Base-by-base conservation (phyloP, 208 protist species). In the Trypanosoma conorhini region DNA sequence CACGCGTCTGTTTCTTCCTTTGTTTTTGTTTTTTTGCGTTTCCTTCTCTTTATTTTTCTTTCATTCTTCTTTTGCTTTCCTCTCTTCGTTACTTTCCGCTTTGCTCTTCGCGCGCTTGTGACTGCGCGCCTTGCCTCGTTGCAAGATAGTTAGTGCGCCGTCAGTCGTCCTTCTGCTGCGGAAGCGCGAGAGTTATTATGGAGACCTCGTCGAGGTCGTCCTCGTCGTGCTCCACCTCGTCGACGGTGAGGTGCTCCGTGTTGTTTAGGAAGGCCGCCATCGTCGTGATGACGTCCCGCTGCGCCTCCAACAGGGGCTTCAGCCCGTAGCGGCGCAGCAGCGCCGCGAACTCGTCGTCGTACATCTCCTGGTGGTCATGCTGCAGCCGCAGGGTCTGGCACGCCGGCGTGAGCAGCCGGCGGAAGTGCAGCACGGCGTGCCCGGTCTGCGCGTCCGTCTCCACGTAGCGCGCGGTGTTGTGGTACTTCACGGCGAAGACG, bases 181-280 rank as follows among this genome's bases (percentile, higher is more conserved):
- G 81, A 5, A 91, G 74, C 3, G 74, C 82, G 24, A 92, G 85
- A 60, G 79, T 88, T 44, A 94, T 83, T 33, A 86, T 77, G 22
- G 89, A 94, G 0, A 86, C 81, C 21, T 61, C 65, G 60, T 94
- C 89, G 26, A 94, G 65, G 67, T 94, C 88, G 55, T 94, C 88
- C 30, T 92, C 88, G 28, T 92, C 86, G 62, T 94, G 85, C 61
- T 89, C 83, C 48, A 94, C 86, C 70, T 91, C 88, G 42, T 89
- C 80, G 0, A 81, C 84, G 0, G 79, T 88, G 59, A 90, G 82
- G 44, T 69, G 61, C 4, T 94, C 88, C 38, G 83, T 66, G 59
- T 86, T 89, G 57, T 86, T 83, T 60, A 92, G 88, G 56, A 91
- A 85, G 42, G 85, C 76, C 21, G 84, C 83, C 24, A 94, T 79